Base-by-base conservation (phyloP, 106 monocot genomes). In the Phalaenopsis equestris region DNA sequence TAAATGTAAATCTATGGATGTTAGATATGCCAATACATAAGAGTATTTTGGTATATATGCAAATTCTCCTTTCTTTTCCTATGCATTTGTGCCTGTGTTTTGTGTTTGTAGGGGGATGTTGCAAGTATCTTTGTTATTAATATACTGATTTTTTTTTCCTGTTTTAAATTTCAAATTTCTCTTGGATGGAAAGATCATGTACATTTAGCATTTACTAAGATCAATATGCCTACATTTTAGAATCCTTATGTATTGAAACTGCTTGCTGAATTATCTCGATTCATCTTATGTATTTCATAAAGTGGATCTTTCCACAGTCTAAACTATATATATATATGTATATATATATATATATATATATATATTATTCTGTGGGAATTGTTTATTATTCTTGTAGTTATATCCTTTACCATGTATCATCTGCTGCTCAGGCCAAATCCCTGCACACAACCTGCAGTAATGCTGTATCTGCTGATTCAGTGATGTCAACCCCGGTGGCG, bases 381-480 rank as follows among this genome's bases (percentile, higher is more conserved):
- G 5, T 64, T 64, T 21, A 8, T 64, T 64, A 64, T 64, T 64
- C 52, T 52, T 52, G 10, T 52, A 52, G 52, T 52, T 12, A 10
- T 23, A 23, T 64, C 24, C 64, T 23, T 7, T 52, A 52, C 72
- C 77, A 82, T 83, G 85, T 72, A 84, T 87, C 79, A 79, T 85
- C 87, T 43, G 67, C 86, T 80, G 79, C 24, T 30, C 82, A 89
- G 77, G 85, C 67, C 21, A 82, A 84, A 68, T n/a, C 82, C 21
- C 56, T n/a, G 45, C 87, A 86, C 58, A 61, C 74, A 65, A 83
- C 72, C 68, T 88, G 83, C 39, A 85, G 83, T 75, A 83, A 82
- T 77, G 86, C 79, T 57, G 76, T 85, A 79, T 86, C 87, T 75
- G 86, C 79, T 39, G 92, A 89, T 82, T 86, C 92, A 58, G 61